Evolutionary conservation across 2,329 filamentous ascomycete genomes (phyloP), one percentile per base, ranked within the genome.

Genomic region (Dactylellina drechsleri): DNA sequence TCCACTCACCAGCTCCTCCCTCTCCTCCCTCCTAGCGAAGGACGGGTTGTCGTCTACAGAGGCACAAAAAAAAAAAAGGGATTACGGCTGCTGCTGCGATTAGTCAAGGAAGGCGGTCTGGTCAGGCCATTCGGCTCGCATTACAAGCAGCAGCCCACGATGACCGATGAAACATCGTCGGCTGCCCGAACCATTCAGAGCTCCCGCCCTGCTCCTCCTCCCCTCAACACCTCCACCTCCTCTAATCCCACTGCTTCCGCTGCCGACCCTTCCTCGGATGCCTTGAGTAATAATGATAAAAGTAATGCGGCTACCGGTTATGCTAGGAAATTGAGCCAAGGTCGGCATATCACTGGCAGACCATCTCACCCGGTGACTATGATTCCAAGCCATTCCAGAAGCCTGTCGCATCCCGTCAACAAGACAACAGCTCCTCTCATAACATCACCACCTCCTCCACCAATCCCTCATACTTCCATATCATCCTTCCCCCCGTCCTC

Each of bases 121-220:
- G 40, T 60, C 41, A 58, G 53, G 53, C 53, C 53, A 26, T 40
- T 8, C 2, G 31, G 31, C 31, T 36, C 31, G 31, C 31, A 36
- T 36, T 10, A 23, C 31, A 10, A 36, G 54, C 36, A 58, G 13
- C 47, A 40, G 23, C n/a, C 43, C 6, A 60, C 47, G 61, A 74
- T 74, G 70, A 53, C 70, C 57, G 64, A 65, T 74, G 70, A 74
- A 67, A 74, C 70, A 57, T 67, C 70, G 62, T 67, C 70, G 70
- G 62, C 70, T 67, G 62, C 50, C 58, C 70, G 49, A 61, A 43
- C 68, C 68, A 61, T 73, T 73, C 61, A 59, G 57, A 74, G 70
- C 70, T 52, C 62, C 23, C 40, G 60, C 41, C 57, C 56, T 66
- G 20, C 54, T 66, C 52, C 56, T 66, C 43, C 49, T 66, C 50